Evolutionary conservation across 2,329 filamentous ascomycete species (phyloP).

Genomic region (Diaporthe vexans): DNA sequence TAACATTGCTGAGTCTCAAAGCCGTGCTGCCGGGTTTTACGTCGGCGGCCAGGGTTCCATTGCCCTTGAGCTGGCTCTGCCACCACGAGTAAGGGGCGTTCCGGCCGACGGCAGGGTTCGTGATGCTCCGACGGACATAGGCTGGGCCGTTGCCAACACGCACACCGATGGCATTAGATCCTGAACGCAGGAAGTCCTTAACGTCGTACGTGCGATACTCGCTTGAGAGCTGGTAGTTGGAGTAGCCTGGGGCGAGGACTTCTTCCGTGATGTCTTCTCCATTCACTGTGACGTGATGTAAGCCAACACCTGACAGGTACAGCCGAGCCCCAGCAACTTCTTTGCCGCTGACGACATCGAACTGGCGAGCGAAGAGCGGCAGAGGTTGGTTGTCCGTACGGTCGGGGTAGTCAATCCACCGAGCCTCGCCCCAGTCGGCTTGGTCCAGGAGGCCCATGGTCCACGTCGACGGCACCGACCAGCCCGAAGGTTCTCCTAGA

Average conservation of each 20-base stretch:
- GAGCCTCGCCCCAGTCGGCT: conserved; percentile 27
- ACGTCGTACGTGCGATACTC: conserved; percentile 38
- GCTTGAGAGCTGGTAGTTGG: conserved; percentile 39
- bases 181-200: neutral
- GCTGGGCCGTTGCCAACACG: conserved; percentile 36
- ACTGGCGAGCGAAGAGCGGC: neutral
- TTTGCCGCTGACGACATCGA: neutral
- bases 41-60: conserved; percentile 26
- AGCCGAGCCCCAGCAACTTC: neutral
- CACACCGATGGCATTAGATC: conserved; percentile 32
- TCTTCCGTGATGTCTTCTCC: conserved; percentile 38
- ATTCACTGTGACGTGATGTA: conserved; percentile 37
- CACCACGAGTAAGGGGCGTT: conserved; percentile 36
- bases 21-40: conserved; percentile 50
- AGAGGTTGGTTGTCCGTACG: neutral
- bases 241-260: conserved; percentile 36
- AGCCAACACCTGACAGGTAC: conserved; percentile 23
- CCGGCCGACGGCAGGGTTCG: conserved; percentile 33
- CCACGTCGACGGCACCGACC: conserved; percentile 36
- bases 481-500: conserved; percentile 23
- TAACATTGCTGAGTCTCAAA: conserved; percentile 50
- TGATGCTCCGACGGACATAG: conserved; percentile 32
- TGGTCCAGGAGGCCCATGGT: conserved; percentile 35
- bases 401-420: neutral
- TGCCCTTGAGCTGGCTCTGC: conserved; percentile 38